phyloP scores from a whole-genome alignment of 140 eudicot genomes.

The Stevia rebaudiana region DNA sequence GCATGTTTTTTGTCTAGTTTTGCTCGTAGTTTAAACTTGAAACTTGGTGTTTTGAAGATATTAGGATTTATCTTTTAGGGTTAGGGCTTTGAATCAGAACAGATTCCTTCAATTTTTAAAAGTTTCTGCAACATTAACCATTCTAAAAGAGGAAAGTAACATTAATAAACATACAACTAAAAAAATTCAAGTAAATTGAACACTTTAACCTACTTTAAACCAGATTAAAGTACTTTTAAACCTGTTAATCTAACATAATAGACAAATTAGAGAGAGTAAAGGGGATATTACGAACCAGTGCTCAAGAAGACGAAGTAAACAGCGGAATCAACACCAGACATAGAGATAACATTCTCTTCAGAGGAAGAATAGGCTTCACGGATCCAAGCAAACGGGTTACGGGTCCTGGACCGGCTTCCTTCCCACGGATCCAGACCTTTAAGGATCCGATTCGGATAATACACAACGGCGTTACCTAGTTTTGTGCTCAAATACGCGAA shows the following conservation, averaged over 20 bases:
- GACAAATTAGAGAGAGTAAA: not conserved
- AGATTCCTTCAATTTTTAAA: not conserved
- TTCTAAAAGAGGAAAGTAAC: conserved; percentile 4
- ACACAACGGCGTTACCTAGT: conserved; percentile 55
- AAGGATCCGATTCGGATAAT: conserved; percentile 82
- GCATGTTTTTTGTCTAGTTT: not conserved
- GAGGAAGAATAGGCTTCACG: conserved; percentile 58
- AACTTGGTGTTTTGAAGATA: not conserved
- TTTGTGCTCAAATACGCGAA: conserved; percentile 64
- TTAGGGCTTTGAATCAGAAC: not conserved
- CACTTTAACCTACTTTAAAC: not conserved
- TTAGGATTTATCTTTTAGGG: not conserved
- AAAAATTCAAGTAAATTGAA: not conserved
- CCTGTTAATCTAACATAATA: not conserved
- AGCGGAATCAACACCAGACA: conserved; percentile 93
- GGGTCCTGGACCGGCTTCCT: conserved; percentile 39
- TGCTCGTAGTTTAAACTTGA: not conserved
- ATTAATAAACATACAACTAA: not conserved
- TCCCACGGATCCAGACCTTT: conserved; percentile 81
- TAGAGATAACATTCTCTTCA: conserved; percentile 50
- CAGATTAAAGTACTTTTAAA: conserved; percentile 6
- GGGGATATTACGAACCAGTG: conserved; percentile 45
- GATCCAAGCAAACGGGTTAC: conserved; percentile 91
- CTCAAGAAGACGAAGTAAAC: conserved; percentile 79
- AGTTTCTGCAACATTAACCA: not conserved